phyloP scores from a whole-genome alignment of 768 basidiomycete genomes.

The Leccinum fibrillosum region DNA sequence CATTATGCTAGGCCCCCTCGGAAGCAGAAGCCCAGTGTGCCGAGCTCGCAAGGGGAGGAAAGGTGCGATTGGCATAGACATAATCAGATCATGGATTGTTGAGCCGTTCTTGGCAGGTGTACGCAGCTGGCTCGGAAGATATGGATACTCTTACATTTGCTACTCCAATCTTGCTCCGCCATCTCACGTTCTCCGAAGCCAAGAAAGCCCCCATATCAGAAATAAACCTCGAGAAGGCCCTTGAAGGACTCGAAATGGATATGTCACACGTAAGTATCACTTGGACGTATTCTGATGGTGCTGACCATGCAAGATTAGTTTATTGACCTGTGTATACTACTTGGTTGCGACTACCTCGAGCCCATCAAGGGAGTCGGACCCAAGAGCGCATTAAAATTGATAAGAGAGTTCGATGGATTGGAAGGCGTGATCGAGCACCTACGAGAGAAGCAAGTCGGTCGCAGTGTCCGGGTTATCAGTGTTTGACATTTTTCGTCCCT shows the following conservation, averaged over 20 bases:
- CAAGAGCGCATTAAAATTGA: conserved; percentile 89
- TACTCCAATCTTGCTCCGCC: conserved; percentile 87
- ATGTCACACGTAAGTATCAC: conserved; percentile 71
- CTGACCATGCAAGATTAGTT: conserved; percentile 52
- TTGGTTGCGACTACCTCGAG: conserved; percentile 98
- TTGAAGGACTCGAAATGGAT: conserved; percentile 87
- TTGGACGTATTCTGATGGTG: not conserved
- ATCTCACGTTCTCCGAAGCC: conserved; percentile 96
- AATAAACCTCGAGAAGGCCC: conserved; percentile 75
- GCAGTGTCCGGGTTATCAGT: not conserved
- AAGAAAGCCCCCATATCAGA: conserved; percentile 96
- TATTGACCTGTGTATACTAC: conserved; percentile 91
- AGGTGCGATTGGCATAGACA: conserved; percentile 44
- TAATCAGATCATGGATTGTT: not conserved
- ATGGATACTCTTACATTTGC: conserved; percentile 99
- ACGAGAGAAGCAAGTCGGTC: conserved; percentile 59
- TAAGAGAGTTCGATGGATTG: conserved; percentile 77
- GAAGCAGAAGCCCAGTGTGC: conserved; percentile 99
- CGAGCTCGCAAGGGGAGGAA: conserved; percentile 93
- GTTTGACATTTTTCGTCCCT: not conserved
- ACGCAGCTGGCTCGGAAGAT: conserved; percentile 97
- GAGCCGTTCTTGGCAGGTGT: conserved; percentile 54
- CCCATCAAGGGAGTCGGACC: conserved; percentile 98
- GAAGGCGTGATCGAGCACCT: conserved; percentile 73
- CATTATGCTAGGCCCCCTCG: conserved; percentile 76